Conservation (phyloP, 1,139 yeast species). For the Martiniozyma asiatica region DNA sequence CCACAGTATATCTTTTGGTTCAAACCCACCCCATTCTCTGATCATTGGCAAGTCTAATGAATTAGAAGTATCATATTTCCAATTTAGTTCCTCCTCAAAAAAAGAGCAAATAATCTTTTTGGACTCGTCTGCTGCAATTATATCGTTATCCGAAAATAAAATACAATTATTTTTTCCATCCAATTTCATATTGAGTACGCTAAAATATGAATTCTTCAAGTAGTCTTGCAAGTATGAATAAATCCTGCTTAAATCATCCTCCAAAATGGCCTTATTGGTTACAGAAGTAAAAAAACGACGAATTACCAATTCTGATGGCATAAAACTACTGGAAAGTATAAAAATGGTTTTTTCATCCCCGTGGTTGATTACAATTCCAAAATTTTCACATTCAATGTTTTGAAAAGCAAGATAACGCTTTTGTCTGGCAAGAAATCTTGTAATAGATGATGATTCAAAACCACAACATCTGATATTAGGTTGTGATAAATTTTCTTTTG, state of each 20-base stretch:
- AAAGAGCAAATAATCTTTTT: background rate
- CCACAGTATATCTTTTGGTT: conserved; percentile 1
- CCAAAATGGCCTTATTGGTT: background rate
- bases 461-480: conserved; percentile 2
- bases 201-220: conserved; percentile 1
- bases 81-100: background rate
- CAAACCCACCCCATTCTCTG: conserved; percentile 3
- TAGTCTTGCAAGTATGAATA: conserved; percentile 2
- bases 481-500: background rate
- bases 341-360: conserved; percentile 3
- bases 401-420: no score
- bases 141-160: conserved; percentile 1
- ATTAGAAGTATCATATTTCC: conserved; percentile 5
- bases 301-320: background rate
- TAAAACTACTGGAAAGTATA: background rate
- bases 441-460: conserved; percentile 1
- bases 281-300: conserved; percentile 3
- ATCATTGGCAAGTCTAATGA: conserved; percentile 3
- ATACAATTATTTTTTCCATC: background rate
- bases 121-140: background rate
- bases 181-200: background rate
- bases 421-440: background rate
- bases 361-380: conserved; percentile 4
- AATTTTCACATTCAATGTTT: no score
- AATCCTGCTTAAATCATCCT: conserved; percentile 2